These are phyloP conservation scores for Diaporthe humulicola DNA, from an alignment of 2,329 filamentous ascomycete species.

Conservation along the genomic window DNA sequence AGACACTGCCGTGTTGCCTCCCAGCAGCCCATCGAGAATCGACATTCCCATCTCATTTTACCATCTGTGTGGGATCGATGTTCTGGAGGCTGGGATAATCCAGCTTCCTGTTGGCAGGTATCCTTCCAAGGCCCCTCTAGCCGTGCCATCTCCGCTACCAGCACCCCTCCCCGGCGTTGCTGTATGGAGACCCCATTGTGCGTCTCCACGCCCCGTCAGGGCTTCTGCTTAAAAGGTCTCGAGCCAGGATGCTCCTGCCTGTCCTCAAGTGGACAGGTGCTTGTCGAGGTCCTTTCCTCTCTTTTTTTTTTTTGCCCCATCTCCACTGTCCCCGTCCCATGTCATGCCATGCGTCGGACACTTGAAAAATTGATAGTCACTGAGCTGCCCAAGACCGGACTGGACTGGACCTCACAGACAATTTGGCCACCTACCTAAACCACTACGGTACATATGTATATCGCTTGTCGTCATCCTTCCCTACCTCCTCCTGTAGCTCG, in stretches of 20 bases:
- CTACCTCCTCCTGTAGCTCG: slow-evolving; percentile 29
- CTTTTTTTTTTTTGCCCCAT: slow-evolving; percentile 32
- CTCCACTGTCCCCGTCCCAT: slow-evolving; percentile 37
- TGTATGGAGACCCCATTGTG: slow-evolving; percentile 26
- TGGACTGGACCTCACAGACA: slow-evolving; percentile 27
- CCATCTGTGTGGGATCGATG: slow-evolving; percentile 38
- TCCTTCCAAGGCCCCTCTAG: slow-evolving; percentile 7
- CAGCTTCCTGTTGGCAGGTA: slow-evolving; percentile 24
- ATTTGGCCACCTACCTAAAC: slow-evolving; percentile 37
- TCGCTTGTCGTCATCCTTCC: slow-evolving; percentile 34
- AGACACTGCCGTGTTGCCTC: slow-evolving; percentile 29
- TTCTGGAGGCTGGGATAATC: slow-evolving; percentile 33
- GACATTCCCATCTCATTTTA: slow-evolving; percentile 38
- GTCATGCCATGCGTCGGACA: slow-evolving; percentile 34
- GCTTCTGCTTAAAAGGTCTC: slow-evolving; percentile 28
- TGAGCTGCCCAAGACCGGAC: slow-evolving; percentile 32
- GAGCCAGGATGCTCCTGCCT: slow-evolving; percentile 30
- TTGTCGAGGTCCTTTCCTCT: slow-evolving; percentile 7
- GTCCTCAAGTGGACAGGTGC: slow-evolving; percentile 13
- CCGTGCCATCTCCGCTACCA: slow-evolving; percentile 22
- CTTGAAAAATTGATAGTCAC: slow-evolving; percentile 28
- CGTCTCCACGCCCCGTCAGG: slow-evolving; percentile 35
- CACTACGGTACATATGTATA: slow-evolving; percentile 31
- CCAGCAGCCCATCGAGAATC: slow-evolving; percentile 37
- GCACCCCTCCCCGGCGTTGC: slow-evolving; percentile 36